phyloP scores from a whole-genome alignment of 2,329 filamentous ascomycete species.

The Penicillium frequentans region DNA sequence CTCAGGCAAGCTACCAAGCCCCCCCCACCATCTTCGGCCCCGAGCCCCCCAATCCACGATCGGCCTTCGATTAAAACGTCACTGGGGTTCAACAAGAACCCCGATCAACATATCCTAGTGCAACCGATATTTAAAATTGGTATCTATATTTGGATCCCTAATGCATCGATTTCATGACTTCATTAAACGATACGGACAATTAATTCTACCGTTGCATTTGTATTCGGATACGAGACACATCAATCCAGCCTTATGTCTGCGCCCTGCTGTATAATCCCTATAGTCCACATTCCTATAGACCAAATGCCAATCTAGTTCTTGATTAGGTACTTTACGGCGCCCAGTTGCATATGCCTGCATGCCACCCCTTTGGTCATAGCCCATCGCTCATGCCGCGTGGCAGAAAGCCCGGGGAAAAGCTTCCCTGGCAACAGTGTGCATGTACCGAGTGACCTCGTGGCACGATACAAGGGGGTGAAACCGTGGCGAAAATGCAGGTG shows the following conservation, averaged over 20 bases:
- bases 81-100: conserved; percentile 3
- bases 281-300: neutral
- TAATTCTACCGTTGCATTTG: neutral
- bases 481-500: neutral
- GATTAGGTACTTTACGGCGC: neutral
- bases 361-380: neutral
- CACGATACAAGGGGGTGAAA: neutral
- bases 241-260: neutral
- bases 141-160: neutral
- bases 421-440: neutral
- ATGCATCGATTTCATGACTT: neutral
- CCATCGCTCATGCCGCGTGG: neutral
- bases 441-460: conserved; percentile 1
- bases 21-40: conserved; percentile 1
- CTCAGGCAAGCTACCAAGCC: neutral
- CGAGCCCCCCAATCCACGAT: neutral
- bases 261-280: neutral
- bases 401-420: neutral
- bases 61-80: neutral
- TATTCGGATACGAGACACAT: neutral
- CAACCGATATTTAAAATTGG: neutral
- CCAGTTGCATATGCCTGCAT: neutral
- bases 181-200: neutral
- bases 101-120: neutral
- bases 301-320: neutral